These are phyloP conservation scores for Tetraselmis chui DNA, from an alignment of 139 green algal species.

Conservation along the genomic window DNA sequence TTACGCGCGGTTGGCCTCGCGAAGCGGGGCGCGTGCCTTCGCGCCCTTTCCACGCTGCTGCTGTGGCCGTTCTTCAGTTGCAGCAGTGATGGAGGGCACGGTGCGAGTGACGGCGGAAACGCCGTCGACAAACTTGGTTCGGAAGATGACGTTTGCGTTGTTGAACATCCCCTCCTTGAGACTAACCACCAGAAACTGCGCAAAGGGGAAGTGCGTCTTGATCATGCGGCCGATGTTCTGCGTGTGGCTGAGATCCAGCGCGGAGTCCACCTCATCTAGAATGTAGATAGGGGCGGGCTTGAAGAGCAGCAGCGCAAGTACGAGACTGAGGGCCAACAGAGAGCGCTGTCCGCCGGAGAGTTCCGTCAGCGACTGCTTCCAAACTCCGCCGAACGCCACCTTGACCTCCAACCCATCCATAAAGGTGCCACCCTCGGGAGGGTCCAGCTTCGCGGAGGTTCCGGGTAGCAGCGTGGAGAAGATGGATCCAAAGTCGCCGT, in stretches of 20 bases:
- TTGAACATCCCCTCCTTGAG: slow-evolving; percentile 99
- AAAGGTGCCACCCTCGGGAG: slow-evolving; percentile 72
- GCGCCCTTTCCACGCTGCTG: background rate
- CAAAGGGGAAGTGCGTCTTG: slow-evolving; percentile 92
- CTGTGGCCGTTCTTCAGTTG: too few species aligned
- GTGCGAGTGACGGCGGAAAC: slow-evolving; percentile 85
- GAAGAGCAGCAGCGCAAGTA: slow-evolving; percentile 95
- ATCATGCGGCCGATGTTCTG: slow-evolving; percentile 99
- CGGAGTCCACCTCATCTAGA: slow-evolving; percentile 96
- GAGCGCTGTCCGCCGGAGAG: slow-evolving; percentile 91
- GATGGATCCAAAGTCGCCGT: slow-evolving; percentile 89
- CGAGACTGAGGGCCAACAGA: slow-evolving; percentile 91
- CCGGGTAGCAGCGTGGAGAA: slow-evolving; percentile 95
- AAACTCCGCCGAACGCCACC: slow-evolving; percentile 93
- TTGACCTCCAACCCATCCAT: slow-evolving; percentile 83
- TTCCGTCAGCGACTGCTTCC: slow-evolving; percentile 96
- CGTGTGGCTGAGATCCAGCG: slow-evolving; percentile 96
- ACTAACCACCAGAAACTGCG: slow-evolving; percentile 65
- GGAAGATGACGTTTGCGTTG: slow-evolving; percentile 98
- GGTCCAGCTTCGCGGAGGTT: slow-evolving; percentile 85
- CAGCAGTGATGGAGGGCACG: background rate
- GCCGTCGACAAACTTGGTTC: slow-evolving; percentile 96
- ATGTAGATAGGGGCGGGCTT: slow-evolving; percentile 99
- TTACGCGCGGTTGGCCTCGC: background rate
- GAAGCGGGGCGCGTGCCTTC: background rate